Conservation (phyloP, 2,329 filamentous ascomycete genomes). For the Zarea fungicola region DNA sequence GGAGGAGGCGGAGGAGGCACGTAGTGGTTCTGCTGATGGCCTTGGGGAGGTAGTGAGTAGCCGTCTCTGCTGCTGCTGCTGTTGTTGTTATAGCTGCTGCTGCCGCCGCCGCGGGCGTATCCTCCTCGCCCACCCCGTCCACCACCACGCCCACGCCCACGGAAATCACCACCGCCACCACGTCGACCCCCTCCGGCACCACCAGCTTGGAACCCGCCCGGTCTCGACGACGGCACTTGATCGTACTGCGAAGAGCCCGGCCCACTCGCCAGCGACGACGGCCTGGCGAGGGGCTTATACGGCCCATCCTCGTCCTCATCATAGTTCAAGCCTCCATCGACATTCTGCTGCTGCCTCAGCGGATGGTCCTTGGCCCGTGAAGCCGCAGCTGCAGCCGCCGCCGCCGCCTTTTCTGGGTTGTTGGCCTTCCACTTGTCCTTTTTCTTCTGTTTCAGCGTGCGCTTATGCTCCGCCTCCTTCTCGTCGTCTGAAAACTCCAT, state of each 20-base stretch:
- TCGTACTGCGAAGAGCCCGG: constrained; percentile 36
- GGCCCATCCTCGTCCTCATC: constrained; percentile 58
- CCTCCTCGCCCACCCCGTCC: constrained; percentile 35
- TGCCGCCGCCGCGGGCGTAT: constrained; percentile 35
- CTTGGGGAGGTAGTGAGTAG: constrained; percentile 36
- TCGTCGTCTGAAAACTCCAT: constrained; percentile 97
- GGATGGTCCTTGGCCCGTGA: constrained; percentile 31
- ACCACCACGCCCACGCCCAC: constrained; percentile 33
- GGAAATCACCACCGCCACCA: constrained; percentile 33
- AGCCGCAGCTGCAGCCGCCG: constrained; percentile 28
- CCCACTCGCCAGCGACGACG: constrained; percentile 54
- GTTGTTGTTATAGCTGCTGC: constrained; percentile 22
- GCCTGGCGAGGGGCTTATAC: constrained; percentile 67
- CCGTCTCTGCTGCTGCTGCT: constrained; percentile 29
- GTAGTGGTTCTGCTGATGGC: constrained; percentile 28
- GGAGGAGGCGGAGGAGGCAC: constrained; percentile 21
- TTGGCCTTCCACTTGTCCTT: constrained; percentile 43
- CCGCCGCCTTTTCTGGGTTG: constrained; percentile 33
- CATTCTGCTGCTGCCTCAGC: constrained; percentile 33
- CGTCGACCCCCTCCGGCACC: constrained; percentile 37
- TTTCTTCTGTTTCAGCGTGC: constrained; percentile 62
- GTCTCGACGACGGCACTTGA: constrained; percentile 22
- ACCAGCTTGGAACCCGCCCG: constrained; percentile 24
- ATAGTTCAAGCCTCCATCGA: constrained; percentile 53
- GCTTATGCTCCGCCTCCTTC: constrained; percentile 78